Evolutionary conservation across 345 rosid genomes (phyloP), one percentile per base, ranked within the genome.

Genomic region (Brassica cretica): DNA sequence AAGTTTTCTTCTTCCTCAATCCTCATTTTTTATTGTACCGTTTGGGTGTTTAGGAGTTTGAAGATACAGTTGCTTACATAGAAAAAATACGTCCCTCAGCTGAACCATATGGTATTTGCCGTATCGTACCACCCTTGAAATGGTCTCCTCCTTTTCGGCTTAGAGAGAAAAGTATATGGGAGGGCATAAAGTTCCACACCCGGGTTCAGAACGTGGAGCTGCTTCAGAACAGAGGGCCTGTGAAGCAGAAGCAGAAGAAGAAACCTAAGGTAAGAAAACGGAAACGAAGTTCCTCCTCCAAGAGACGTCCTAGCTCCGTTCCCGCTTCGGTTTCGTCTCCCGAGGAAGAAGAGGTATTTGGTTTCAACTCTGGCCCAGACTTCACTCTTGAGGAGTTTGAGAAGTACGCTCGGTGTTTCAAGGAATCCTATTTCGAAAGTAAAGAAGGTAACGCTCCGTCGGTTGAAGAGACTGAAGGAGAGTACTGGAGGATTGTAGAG

Each of bases 401-500:
- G 82, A 82, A 84, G 72, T 82, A 85, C 77, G 97, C 89, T 27
- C 63, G 51, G 55, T 74, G 70, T 60, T 94, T 90, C 59, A 94
- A 91, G 82, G 85, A 79, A 55, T 71, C 79, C 9, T 92, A 92
- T 84, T 94, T 92, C 71, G 76, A 75, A 70, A 76, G 72, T 59
- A 81, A 81, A 53, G 82, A 81, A 60, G 16, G 15, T 66, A 10
- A 62, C 2, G 55, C 81, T 64, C 93, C 91, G 9, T 84, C 93
- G 27, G 74, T 87, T 18, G 87, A 88, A 62, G 87, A 88, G 10
- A 85, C 91, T 53, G 97, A 92, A 86, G 94, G 93, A 46, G 98
- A 94, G 78, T 92, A 88, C 75, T 92, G 98, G 98, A 86, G 98
- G 70, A 87, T 94, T 64, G 80, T 92, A 61, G 98, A 94, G 87